Base-by-base conservation (phyloP, 768 basidiomycete species). In the Leccinum incarnatum region DNA sequence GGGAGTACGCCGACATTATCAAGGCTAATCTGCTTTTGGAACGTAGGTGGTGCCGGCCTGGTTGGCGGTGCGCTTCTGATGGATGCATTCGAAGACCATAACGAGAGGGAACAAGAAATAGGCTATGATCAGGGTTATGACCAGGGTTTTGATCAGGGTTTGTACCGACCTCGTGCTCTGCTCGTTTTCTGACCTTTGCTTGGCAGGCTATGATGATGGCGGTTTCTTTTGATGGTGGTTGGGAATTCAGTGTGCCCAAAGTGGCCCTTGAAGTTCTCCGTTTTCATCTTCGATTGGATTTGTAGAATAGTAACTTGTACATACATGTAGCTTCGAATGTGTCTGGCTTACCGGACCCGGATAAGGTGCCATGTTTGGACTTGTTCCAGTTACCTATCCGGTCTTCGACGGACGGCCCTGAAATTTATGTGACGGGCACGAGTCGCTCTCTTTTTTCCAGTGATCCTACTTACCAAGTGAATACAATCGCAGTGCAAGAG, bases 51-150 rank as follows among this genome's bases (percentile, higher is more conserved):
- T 65, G 87, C 77, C 15, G 89, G 86, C 58, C 68, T 89, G n/a
- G 67, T 87, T n/a, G 87, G 83, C 40, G 89, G 88, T 58, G 74
- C 75, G 3, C 69, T 89, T 47, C 65, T 89, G 40, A 80, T 66
- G 36, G 76, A 84, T 48, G 82, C 80, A 0, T 59, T 84, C 30
- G 84, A 84, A 48, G 69, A 72, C 58, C 73, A 78, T 50, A 51
- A 79, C 32, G 75, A 77, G 0, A 15, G 45, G 17, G 73, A 69
- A 40, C 68, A 71, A 47, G 61, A 75, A 7, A 25, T 66, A 2
- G 77, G 69, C 0, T 80, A 67, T 50, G 65, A 79, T 0, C 61
- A 76, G 34, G 79, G 80, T 74, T 32, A 42, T 19, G n/a, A 17
- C 15, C 36, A 37, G 15, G 77, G 69, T 0, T 80, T 65, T 50